Evolutionary conservation across 164 flowering plant genomes (phyloP), one percentile per base, ranked within the genome.

Genomic region (Sedum album): DNA sequence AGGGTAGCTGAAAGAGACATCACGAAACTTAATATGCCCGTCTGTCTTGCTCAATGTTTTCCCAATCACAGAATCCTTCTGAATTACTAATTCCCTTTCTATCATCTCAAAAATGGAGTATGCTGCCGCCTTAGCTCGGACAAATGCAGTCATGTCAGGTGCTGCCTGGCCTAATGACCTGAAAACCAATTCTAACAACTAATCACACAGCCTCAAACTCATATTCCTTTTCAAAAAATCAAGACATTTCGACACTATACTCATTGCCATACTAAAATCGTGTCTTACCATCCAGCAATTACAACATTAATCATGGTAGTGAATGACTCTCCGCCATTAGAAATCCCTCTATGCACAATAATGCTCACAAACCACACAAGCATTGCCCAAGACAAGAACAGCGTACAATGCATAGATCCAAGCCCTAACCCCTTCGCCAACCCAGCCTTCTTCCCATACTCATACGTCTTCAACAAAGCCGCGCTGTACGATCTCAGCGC

Each of bases 301-400:
- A 95, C 97, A 48, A 95, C 99, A 74, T 90, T 91, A 78, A 92
- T 91, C 99, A 95, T 95, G 76, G 99, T 95, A 57, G 99, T 92
- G 86, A 95, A 91, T 26, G 99, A 85, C 2, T 88, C 92, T n/a
- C 97, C 99, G 1, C 99, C 99, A 77, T 88, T 89, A 13, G 99
- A 88, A 38, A 92, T 90, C 31, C 61, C 14, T 76, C 90, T 90
- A 67, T 92, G 99, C 53, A 95, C 97, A 60, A 88, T 77, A 28
- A 90, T 70, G 82, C 99, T 89, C 30, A 90, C 86, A 76, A 77
- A 95, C 99, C 99, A 95, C 23, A 92, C 90, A 35, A 95, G 96
- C 82, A 95, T 73, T 10, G 99, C 81, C 97, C 97, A 95, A n/a
- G 97, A 95, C 42, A 83, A 81, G 70, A 95, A 95, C 66, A 95